A percentile compares a stretch with the other conserved stretches of the same genome.
Evolutionary conservation across 225 moss, liverwort and hornwort species (phyloP).

Genomic region (Climacium dendroides): DNA sequence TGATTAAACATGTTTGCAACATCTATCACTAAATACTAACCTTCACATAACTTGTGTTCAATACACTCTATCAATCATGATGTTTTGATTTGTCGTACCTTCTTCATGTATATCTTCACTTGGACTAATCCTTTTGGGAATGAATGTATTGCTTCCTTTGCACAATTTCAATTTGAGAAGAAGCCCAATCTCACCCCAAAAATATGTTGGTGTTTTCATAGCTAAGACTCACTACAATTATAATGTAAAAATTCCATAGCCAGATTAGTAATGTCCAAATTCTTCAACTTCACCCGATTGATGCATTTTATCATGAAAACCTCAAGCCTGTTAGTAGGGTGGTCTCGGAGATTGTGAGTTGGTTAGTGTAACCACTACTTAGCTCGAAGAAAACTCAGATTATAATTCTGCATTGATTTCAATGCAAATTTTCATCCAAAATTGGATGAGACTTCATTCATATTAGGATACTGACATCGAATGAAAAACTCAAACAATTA

Average conservation of each 20-base stretch:
- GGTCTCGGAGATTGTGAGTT: neutral
- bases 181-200: neutral
- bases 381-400: neutral
- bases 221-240: too few relatives aligned
- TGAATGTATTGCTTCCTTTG: neutral
- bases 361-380: neutral
- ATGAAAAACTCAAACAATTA: neutral
- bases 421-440: neutral
- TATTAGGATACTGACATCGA: neutral
- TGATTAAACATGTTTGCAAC: neutral
- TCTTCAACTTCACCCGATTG: neutral
- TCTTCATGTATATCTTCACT: neutral
- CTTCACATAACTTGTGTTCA: neutral
- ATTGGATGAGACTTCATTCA: neutral
- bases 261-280: too few relatives aligned
- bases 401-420: neutral
- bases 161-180: neutral
- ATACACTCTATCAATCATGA: neutral
- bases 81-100: neutral
- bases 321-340: neutral
- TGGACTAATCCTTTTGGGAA: neutral
- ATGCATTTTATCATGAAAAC: neutral
- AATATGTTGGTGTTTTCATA: neutral
- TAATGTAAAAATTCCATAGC: neutral
- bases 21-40: neutral